A percentile compares a stretch with the other conserved stretches of the same genome.
phyloP scores from a whole-genome alignment of 768 basidiomycete species.

The Erythrobasidium yunnanense region DNA sequence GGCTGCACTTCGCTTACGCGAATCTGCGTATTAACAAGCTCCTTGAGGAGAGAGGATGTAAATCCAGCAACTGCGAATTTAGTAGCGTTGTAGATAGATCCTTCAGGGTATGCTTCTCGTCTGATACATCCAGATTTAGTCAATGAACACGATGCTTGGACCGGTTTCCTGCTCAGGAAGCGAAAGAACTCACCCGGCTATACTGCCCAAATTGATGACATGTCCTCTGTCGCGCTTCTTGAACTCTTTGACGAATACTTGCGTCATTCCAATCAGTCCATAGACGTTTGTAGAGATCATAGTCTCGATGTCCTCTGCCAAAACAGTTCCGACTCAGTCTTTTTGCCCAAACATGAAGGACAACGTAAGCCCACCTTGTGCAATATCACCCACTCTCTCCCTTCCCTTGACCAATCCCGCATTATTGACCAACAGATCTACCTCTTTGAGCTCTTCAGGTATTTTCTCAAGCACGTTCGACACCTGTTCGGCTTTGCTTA shows the following conservation, averaged over 20 bases:
- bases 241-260: slow-evolving; percentile 60
- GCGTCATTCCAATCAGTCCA: slow-evolving; percentile 68
- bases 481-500: slow-evolving; percentile 8
- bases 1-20: slow-evolving; percentile 91
- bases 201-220: slow-evolving; percentile 87
- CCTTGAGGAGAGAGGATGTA: slow-evolving; percentile 60
- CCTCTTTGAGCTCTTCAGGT: slow-evolving; percentile 16
- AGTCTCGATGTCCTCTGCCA: slow-evolving; percentile 63
- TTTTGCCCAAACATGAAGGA: too few relatives aligned
- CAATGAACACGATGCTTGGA: too few relatives aligned
- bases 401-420: slow-evolving; percentile 79
- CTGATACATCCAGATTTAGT: too few relatives aligned
- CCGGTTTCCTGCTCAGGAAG: too few relatives aligned
- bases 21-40: slow-evolving; percentile 77
- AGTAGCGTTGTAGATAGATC: slow-evolving; percentile 84
- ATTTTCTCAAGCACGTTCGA: slow-evolving; percentile 5
- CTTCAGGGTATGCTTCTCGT: slow-evolving; percentile 75
- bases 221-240: slow-evolving; percentile 52
- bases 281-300: slow-evolving; percentile 66
- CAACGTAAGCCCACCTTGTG: too few relatives aligned
- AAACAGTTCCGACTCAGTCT: too few relatives aligned
- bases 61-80: slow-evolving; percentile 63
- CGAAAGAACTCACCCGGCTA: too few relatives aligned
- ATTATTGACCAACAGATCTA: slow-evolving; percentile 36
- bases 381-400: slow-evolving; percentile 73